Evolutionary conservation across 306 rosid genomes (phyloP).

Genomic region (Mimosa bimucronata): DNA sequence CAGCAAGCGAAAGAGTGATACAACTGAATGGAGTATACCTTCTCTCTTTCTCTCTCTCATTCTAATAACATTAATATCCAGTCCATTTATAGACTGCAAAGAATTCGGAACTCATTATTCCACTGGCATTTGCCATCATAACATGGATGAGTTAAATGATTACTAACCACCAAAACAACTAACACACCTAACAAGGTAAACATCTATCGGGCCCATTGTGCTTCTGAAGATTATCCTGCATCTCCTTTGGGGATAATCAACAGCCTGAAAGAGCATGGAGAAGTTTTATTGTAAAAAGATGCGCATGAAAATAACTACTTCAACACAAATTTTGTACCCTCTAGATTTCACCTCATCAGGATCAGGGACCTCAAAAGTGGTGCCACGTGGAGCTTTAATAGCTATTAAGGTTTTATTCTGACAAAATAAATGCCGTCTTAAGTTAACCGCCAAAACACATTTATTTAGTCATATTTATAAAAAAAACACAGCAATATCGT

Average conservation of each 20-base stretch:
- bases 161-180: slow-evolving; percentile 22
- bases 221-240: slow-evolving; percentile 91
- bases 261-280: slow-evolving; percentile 59
- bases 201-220: slow-evolving; percentile 97
- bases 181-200: slow-evolving; percentile 93
- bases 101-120: slow-evolving; percentile 15
- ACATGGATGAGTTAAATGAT: slow-evolving; percentile 26
- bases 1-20: background rate
- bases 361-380: slow-evolving; percentile 95
- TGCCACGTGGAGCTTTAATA: slow-evolving; percentile 95
- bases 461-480: slow-evolving; percentile 27
- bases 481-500: slow-evolving; percentile 10
- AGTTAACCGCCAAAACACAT: slow-evolving; percentile 31
- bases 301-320: slow-evolving; percentile 19
- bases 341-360: slow-evolving; percentile 86
- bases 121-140: slow-evolving; percentile 28
- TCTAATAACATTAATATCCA: background rate
- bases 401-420: slow-evolving; percentile 96
- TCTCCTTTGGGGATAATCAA: slow-evolving; percentile 93
- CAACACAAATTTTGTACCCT: slow-evolving; percentile 8
- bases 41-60: background rate
- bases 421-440: slow-evolving; percentile 26
- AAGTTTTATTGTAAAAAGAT: slow-evolving; percentile 39
- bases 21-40: background rate
- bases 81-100: background rate